Base-by-base conservation (phyloP, 1,139 yeast genomes). In the Geotrichum klebahnii region DNA sequence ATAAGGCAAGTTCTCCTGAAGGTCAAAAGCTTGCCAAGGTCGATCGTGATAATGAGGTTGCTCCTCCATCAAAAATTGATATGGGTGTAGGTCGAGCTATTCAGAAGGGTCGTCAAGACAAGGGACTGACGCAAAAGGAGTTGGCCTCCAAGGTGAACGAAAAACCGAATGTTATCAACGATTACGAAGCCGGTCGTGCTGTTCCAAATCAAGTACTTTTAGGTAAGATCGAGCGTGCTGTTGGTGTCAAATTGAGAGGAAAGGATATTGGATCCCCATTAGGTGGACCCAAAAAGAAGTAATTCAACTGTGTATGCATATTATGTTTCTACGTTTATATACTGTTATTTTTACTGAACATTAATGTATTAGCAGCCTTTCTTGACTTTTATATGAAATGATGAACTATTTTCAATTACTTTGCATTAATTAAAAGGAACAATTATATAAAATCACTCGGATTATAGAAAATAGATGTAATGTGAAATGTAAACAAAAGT, bases 141-240 rank as follows among this genome's bases (percentile, higher is more conserved):
- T 78, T 92, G 64, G 98, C 98, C 61, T 88, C 96, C 56, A 85
- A 83, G 69, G 80, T 92, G 66, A 90, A 89, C 68, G 98, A 92
- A 73, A 92, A 92, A 75, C 97, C 97, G 53, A 88, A 84, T 59
- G 87, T 92, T 55, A 82, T 92, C 64, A 90, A 89, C 72, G 98
- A 92, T 67, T 92, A 92, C 71, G 98, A 92, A 74, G 89, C 95
- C 51, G 97, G 96, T 53, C 81, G 96, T 68, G 98, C 96, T 48
- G 81, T 86, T 58, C 98, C 98, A 54, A 90, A 87, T 74, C 98
- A 94, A 75, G 97, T 89, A 72, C 72, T 92, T 50, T 77, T 92
- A 65, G 92, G 84, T 53, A 92, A 92, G 75, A 73, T 94, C 70
- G 98, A 92, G 74, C 80, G 97, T 69, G 96, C 85, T 41, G 76